Evolutionary conservation across 139 green algal genomes (phyloP).

Genomic region (Zygnema circumcarinatum): DNA sequence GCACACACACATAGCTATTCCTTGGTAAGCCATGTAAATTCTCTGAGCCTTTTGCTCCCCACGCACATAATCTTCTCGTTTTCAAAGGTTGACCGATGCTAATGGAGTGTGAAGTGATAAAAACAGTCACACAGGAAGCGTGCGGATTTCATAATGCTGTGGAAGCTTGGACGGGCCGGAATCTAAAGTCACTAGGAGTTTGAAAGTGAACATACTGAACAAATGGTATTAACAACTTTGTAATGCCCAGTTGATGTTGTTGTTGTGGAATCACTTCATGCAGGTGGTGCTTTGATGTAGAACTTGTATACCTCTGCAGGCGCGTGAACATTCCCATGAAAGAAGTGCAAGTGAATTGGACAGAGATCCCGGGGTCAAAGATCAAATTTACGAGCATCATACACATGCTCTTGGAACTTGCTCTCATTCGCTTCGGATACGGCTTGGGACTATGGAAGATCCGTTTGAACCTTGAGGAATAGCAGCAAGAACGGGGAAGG

Average conservation of each 20-base stretch:
- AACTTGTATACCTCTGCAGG: conserved; percentile 87
- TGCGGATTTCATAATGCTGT: too few species aligned
- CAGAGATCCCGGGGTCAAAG: conserved; percentile 95
- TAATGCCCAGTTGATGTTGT: too few species aligned
- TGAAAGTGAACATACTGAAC: too few species aligned
- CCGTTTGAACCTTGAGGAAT: neutral
- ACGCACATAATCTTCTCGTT: conserved; percentile 1
- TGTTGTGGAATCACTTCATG: too few species aligned
- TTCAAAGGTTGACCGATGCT: neutral
- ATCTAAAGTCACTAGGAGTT: too few species aligned
- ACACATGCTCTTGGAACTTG: conserved; percentile 90
- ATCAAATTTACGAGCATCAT: conserved; percentile 84
- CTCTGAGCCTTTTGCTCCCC: neutral
- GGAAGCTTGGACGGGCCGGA: neutral
- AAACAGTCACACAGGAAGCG: neutral
- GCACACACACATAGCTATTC: too few species aligned
- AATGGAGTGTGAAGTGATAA: neutral
- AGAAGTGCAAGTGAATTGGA: conserved; percentile 86
- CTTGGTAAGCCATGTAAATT: neutral
- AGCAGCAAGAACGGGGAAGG: too few species aligned
- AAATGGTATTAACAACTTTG: too few species aligned
- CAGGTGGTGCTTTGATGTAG: conserved; percentile 98
- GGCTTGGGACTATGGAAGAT: conserved; percentile 52
- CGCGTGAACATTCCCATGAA: conserved; percentile 72
- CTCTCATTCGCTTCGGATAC: conserved; percentile 66